phyloP scores from a whole-genome alignment of 768 basidiomycete species.

The Mycena maculata region DNA sequence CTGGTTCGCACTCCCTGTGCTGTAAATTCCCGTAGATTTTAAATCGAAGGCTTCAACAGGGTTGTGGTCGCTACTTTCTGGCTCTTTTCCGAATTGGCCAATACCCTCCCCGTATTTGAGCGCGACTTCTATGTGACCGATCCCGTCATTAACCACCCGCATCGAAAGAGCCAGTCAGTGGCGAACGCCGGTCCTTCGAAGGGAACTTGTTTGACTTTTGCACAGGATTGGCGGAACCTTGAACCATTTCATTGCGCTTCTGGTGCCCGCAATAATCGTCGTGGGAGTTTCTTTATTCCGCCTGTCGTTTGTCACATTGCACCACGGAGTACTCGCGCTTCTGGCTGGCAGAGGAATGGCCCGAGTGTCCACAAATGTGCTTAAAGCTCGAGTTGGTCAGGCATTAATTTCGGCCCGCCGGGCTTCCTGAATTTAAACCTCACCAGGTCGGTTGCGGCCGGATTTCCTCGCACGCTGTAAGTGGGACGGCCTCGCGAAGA shows the following conservation, averaged over 20 bases:
- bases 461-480: conserved; percentile 76
- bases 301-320: conserved; percentile 61
- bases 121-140: conserved; percentile 63
- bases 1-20: conserved; percentile 62
- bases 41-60: conserved; percentile 39
- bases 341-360: conserved; percentile 52
- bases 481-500: conserved; percentile 58
- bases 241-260: conserved; percentile 60
- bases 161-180: conserved; percentile 62
- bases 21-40: neutral
- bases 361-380: conserved; percentile 9
- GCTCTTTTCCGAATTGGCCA: conserved; percentile 54
- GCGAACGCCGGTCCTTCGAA: neutral
- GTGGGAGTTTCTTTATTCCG: conserved; percentile 50
- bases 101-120: conserved; percentile 56
- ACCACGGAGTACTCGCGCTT: conserved; percentile 69
- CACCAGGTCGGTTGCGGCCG: conserved; percentile 65
- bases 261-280: conserved; percentile 58
- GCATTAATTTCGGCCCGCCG: conserved; percentile 1
- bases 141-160: conserved; percentile 62
- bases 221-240: conserved; percentile 60
- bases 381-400: conserved; percentile 70
- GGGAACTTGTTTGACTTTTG: neutral
- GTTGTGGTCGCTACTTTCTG: conserved; percentile 54
- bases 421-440: conserved; percentile 24